These are phyloP conservation scores for Onygenales sp. DNA, from an alignment of 2,329 filamentous ascomycete species.

Conservation along the genomic window DNA sequence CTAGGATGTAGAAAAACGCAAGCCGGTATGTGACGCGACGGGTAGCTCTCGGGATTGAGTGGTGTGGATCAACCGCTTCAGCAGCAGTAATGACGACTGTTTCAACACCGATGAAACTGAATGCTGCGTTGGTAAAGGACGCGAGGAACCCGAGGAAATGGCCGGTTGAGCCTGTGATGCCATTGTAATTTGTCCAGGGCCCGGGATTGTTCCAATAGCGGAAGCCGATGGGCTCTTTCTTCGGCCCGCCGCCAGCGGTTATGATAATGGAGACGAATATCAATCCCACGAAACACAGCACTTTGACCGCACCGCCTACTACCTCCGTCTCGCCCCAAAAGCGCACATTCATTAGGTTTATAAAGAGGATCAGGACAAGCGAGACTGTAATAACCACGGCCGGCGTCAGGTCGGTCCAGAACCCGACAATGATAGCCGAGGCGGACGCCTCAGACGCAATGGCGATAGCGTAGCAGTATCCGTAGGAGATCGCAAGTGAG, in stretches of 20 bases:
- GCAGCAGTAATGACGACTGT: slow-evolving; percentile 52
- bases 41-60: slow-evolving; percentile 74
- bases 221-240: slow-evolving; percentile 69
- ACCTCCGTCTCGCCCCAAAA: slow-evolving; percentile 77
- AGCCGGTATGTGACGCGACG: slow-evolving; percentile 97
- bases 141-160: slow-evolving; percentile 53
- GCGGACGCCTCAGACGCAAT: slow-evolving; percentile 60
- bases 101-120: slow-evolving; percentile 54
- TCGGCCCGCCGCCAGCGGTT: slow-evolving; percentile 68
- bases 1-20: slow-evolving; percentile 78
- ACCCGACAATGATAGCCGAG: slow-evolving; percentile 72
- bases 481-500: too few species aligned
- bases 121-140: slow-evolving; percentile 55
- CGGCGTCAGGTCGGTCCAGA: slow-evolving; percentile 60
- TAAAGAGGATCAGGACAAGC: slow-evolving; percentile 61
- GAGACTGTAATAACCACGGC: slow-evolving; percentile 79
- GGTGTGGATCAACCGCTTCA: slow-evolving; percentile 48
- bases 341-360: slow-evolving; percentile 82
- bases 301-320: too few species aligned
- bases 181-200: slow-evolving; percentile 53
- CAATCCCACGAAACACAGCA: too few species aligned
- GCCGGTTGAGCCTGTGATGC: too few species aligned
- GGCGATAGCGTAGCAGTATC: too few species aligned
- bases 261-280: slow-evolving; percentile 50
- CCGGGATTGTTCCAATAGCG: slow-evolving; percentile 69